These are phyloP conservation scores for Suillus clintonianus DNA, from an alignment of 768 basidiomycete species.

Conservation along the genomic window DNA sequence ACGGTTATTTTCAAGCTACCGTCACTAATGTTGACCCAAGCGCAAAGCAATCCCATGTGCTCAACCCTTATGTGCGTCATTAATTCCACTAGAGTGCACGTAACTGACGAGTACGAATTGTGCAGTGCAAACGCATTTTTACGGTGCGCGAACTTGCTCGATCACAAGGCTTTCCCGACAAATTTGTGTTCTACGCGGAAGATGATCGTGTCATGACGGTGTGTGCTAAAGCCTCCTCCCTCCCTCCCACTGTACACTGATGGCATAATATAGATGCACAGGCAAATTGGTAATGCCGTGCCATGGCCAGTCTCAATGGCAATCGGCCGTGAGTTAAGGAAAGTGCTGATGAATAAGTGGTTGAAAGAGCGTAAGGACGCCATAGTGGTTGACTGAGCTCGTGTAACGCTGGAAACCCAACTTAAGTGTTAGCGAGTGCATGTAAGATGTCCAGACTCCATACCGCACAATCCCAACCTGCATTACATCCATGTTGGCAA, in stretches of 20 bases:
- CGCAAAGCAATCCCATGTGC: constrained; percentile 72
- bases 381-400: constrained; percentile 35
- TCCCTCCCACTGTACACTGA: background rate
- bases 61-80: constrained; percentile 61
- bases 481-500: background rate
- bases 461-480: background rate
- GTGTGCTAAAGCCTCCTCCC: constrained; percentile 25
- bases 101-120: background rate
- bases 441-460: background rate
- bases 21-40: constrained; percentile 80
- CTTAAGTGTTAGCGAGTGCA: background rate
- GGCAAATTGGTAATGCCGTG: constrained; percentile 82
- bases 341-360: constrained; percentile 57
- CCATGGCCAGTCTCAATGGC: constrained; percentile 66
- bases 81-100: too few relatives aligned
- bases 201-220: constrained; percentile 62
- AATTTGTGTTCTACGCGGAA: constrained; percentile 60
- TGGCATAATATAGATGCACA: constrained; percentile 57
- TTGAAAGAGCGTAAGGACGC: constrained; percentile 35
- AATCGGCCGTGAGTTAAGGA: constrained; percentile 62
- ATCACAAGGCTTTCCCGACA: constrained; percentile 81
- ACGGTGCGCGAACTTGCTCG: constrained; percentile 78
- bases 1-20: constrained; percentile 66
- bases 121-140: constrained; percentile 67
- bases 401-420: background rate